Conservation (phyloP, 1,284 basidiomycete genomes). For the Erythrobasidium hasegawianum region DNA sequence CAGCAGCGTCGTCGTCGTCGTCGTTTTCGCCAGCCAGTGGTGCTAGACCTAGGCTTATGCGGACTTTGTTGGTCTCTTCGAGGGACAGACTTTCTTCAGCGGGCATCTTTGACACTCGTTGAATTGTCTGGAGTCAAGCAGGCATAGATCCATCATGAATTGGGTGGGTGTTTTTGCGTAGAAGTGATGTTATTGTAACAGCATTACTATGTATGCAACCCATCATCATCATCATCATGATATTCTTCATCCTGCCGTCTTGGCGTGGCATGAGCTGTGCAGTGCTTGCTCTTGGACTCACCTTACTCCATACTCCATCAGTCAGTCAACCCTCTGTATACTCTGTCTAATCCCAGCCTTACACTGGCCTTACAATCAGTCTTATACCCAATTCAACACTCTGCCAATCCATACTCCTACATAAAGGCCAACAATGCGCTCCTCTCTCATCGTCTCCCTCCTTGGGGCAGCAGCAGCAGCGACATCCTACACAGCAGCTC, state of each 20-base stretch:
- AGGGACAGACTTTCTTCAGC: constrained; percentile 73
- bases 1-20: constrained; percentile 37
- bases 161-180: background rate
- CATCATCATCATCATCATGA: too few relatives aligned
- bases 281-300: too few relatives aligned
- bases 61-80: constrained; percentile 97
- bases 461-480: background rate
- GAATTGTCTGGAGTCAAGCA: background rate
- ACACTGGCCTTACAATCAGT: too few relatives aligned
- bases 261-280: too few relatives aligned
- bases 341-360: too few relatives aligned
- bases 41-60: constrained; percentile 88
- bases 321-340: too few relatives aligned
- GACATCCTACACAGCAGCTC: constrained; percentile 1
- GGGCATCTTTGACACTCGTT: constrained; percentile 4
- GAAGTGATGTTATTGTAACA: background rate
- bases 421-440: constrained; percentile 6
- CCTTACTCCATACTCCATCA: too few relatives aligned
- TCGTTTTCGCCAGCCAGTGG: constrained; percentile 71
- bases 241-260: too few relatives aligned
- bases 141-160: background rate
- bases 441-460: constrained; percentile 1
- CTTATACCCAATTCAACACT: too few relatives aligned
- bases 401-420: background rate
- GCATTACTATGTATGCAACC: background rate